Evolutionary conservation across 1,284 basidiomycete species (phyloP), one percentile per base, ranked within the genome.

Genomic region (Stygiomarasmius scandens): DNA sequence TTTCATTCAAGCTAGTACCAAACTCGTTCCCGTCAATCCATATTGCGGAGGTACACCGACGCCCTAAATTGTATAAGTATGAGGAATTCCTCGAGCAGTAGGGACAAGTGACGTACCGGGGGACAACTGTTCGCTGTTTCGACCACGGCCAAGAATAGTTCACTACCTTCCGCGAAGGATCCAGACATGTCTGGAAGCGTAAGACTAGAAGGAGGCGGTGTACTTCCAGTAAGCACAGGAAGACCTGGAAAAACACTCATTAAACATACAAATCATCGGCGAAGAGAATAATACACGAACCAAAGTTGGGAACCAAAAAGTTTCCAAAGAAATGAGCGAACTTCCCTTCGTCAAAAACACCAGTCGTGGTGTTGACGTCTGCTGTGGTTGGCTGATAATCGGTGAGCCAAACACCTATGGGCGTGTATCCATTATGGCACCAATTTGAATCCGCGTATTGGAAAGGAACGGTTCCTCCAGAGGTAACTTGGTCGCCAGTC

Each of bases 361-460:
- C 63, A 29, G 46, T 44, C 22, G 60, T 61, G 16, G 59, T 20
- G 51, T 66, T 62, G 12, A 66, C 16, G 38, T 57, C 61, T 48
- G 53, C 55, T 6, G 56, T 56, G 2, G 64, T 63, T 12, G 64
- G 64, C 49, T 54, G 58, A 32, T 49, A 59, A 52, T 61, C 56
- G 24, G 59, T 58, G 41, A 66, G 61, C 61, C 61, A 66, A 14
- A 64, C 63, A 12, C 55, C 53, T 48, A 64, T 62, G 8, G 60
- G 50, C 22, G 48, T 59, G 58, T 66, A 66, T 32, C 64, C 64
- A 46, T 56, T 60, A n/a, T 66, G 50, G 36, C 64, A 66, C 64
- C 64, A 66, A 58, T 66, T 63, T 14, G 57, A 61, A 38, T 64
- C 61, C 36, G 43, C 29, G 55, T 63, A 66, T 12, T 29, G 49